phyloP scores from a whole-genome alignment of 2,329 filamentous ascomycete species.

The Capronia coronata region DNA sequence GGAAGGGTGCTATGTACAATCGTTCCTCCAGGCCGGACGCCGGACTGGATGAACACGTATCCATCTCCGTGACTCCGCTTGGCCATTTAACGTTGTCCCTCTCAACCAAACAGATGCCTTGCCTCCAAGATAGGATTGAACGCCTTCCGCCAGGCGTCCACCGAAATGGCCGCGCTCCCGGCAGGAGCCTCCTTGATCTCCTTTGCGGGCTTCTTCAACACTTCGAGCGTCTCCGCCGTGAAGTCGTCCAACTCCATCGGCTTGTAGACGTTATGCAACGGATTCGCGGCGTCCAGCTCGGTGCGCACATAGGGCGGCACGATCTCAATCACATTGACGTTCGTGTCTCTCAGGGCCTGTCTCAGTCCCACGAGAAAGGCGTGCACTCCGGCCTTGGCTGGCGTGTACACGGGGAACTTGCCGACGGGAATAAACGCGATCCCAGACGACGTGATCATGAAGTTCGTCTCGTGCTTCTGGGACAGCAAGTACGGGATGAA shows the following conservation, averaged over 20 bases:
- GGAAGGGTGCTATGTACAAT: no score
- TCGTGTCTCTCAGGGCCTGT: slow-evolving; percentile 29
- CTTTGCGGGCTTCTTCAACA: slow-evolving; percentile 26
- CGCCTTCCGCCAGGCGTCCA: slow-evolving; percentile 22
- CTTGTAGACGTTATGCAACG: slow-evolving; percentile 25
- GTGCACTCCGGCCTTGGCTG: slow-evolving; percentile 34
- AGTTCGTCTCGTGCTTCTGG: slow-evolving; percentile 22
- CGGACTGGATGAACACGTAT: no score
- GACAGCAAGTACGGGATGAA: slow-evolving; percentile 30
- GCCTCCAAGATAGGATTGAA: slow-evolving; percentile 10
- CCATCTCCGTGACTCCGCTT: no score
- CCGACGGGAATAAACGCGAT: slow-evolving; percentile 30
- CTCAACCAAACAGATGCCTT: background rate
- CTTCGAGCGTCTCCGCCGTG: slow-evolving; percentile 29
- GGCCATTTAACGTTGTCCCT: no score
- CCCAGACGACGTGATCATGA: slow-evolving; percentile 31
- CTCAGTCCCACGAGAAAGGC: slow-evolving; percentile 30
- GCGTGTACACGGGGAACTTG: slow-evolving; percentile 32
- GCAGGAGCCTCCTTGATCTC: slow-evolving; percentile 32
- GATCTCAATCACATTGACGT: slow-evolving; percentile 35
- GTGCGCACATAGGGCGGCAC: slow-evolving; percentile 37
- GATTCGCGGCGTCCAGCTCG: slow-evolving; percentile 31
- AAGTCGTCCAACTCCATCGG: slow-evolving; percentile 34
- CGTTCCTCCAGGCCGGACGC: no score
- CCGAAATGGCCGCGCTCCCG: slow-evolving; percentile 28